These are phyloP conservation scores for Trematosphaeria pertusa DNA, from an alignment of 2,329 filamentous ascomycete species.

Conservation along the genomic window DNA sequence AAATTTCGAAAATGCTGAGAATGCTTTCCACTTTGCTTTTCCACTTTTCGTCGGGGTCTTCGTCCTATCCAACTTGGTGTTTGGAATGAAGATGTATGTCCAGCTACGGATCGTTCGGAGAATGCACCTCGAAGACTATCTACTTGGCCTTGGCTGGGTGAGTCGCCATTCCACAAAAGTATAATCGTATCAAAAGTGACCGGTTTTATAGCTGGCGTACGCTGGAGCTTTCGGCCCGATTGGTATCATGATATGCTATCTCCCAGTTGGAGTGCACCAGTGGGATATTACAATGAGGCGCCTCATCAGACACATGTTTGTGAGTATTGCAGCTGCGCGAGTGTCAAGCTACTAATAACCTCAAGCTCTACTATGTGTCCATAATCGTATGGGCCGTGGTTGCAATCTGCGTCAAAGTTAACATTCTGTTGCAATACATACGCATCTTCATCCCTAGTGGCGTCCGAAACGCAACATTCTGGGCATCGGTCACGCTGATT, in stretches of 20 bases:
- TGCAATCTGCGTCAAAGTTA: conserved; percentile 1
- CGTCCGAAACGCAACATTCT: conserved; percentile 1
- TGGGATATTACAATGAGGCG: conserved; percentile 4
- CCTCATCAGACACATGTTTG: conserved; percentile 6
- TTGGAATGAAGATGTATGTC: background rate
- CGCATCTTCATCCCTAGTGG: conserved; percentile 5
- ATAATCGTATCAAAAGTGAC: no score
- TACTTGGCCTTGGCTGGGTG: conserved; percentile 2
- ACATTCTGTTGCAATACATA: conserved; percentile 4
- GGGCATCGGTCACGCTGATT: background rate
- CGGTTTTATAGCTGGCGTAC: conserved; percentile 2
- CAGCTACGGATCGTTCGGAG: background rate
- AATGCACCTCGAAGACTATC: conserved; percentile 2
- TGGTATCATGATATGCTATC: conserved; percentile 1
- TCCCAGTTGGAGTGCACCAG: conserved; percentile 9
- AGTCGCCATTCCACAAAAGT: no score
- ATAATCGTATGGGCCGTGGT: conserved; percentile 1
- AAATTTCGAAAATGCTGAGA: conserved; percentile 3
- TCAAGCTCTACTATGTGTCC: background rate
- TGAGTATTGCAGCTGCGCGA: background rate
- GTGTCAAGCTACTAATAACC: background rate
- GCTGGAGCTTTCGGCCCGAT: background rate
- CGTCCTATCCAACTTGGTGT: conserved; percentile 1
- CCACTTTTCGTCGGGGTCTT: conserved; percentile 1
- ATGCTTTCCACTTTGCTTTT: background rate